Evolutionary conservation across 148 eudicot species (phyloP), one percentile per base, ranked within the genome.

Genomic region (Amaranthus hypochondriacus): DNA sequence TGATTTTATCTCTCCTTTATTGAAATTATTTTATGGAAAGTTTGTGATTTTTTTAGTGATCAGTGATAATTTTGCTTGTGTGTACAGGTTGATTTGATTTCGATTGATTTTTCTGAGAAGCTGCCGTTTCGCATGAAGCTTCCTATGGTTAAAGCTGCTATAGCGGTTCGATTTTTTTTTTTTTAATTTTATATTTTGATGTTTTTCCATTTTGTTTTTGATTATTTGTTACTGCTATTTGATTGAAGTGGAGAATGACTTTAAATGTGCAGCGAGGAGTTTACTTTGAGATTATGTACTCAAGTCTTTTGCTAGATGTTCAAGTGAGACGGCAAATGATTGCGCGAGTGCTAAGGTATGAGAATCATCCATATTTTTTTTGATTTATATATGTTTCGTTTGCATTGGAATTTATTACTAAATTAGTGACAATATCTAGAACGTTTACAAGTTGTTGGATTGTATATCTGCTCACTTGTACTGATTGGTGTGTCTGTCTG

Each of bases 41-140:
- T 42, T 15, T 56, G 7, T 10, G 39, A 28, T 49, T 48, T 55
- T 9, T 7, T 1, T 28, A 14, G 28, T 66, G 4, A 39, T 46
- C 11, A 70, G 57, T 57, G 69, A 7, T 74, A 56, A 9, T 15
- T 56, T 43, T 13, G 63, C 54, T 11, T 18, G 39, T 11, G 8
- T 85, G 72, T 56, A 51, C 66, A 79, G 82, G 78, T 80, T 80
- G 96, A 92, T 73, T 82, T 95, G 71, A 95, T 95, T 71, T 75
- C 94, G 4, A 90, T 95, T 85, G 93, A 95, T 84, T 95, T 92
- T 65, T 84, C 86, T 2, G 90, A 89, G 63, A 91, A 86, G 77
- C 79, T 90, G 82, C 93, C 91, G 8, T 92, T 90, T 78, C 83
- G 96, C 73, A 71, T 95, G 90, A 95, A 92, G 86, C 87, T 83